Evolutionary conservation across 495 filamentous ascomycete genomes (phyloP).

Genomic region (Penicillium odoratum): DNA sequence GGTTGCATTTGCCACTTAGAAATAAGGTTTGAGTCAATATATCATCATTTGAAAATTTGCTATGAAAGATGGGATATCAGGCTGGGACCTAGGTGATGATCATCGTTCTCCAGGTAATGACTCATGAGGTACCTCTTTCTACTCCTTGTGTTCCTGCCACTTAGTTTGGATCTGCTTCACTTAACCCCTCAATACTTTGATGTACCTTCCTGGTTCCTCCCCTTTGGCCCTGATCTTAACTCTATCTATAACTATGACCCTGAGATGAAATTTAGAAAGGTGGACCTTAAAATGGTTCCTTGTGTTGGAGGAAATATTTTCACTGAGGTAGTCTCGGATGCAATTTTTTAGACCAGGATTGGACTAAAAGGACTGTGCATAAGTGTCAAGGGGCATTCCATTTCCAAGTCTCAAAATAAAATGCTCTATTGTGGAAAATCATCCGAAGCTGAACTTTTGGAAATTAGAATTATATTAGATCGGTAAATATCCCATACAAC

Average conservation of each 20-base stretch:
- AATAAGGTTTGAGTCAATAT: slow-evolving; percentile 16
- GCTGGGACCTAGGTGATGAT: not conserved
- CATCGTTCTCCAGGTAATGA: too few species aligned
- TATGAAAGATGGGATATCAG: not conserved
- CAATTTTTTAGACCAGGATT: not conserved
- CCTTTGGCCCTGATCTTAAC: not conserved
- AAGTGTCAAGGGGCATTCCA: too few species aligned
- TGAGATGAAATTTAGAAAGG: not conserved
- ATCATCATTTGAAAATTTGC: not conserved
- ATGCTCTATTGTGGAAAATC: too few species aligned
- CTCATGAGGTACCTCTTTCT: too few species aligned
- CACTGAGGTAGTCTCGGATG: not conserved
- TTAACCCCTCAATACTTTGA: not conserved
- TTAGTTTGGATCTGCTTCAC: not conserved
- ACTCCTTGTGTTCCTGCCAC: not conserved
- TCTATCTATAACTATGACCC: not conserved
- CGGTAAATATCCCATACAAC: slow-evolving; percentile 13
- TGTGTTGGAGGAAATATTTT: too few species aligned
- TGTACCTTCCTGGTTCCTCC: not conserved
- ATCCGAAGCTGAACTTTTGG: slow-evolving; percentile 2
- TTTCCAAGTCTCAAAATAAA: too few species aligned
- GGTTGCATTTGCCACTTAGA: slow-evolving; percentile 19
- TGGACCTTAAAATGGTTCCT: not conserved
- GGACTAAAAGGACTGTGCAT: too few species aligned
- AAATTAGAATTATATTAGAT: slow-evolving; percentile 20